Base-by-base conservation (phyloP, 495 filamentous ascomycete species). In the Platismatia glauca region DNA sequence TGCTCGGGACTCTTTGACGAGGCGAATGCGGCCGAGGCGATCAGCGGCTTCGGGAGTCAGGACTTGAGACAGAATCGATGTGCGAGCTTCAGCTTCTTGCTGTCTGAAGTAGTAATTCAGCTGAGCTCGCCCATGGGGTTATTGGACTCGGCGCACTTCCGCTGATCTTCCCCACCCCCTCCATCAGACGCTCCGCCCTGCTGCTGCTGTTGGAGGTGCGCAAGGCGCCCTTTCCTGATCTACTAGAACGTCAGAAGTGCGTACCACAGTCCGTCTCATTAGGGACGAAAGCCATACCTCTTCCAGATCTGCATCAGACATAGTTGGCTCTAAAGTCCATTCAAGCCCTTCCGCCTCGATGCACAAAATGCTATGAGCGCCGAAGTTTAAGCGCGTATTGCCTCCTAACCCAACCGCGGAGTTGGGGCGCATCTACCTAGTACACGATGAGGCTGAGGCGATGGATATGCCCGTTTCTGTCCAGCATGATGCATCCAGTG, bases 1-100 rank as follows among this genome's bases (percentile, higher is more conserved):
- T 39, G 94, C 94, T 68, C 95, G 89, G 59, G 86, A 86, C 72
- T 91, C 92, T 75, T 97, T 97, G 61, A 97, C 94, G 61, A 98
- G 84, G 18, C 92, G 89, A 75, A 98, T 97, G 63, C 95, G 89
- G 55, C 90, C 90, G 13, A 98, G 81, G 20, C 94, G 88, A 76
- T 98, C 94, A 59, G 90, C 88, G 27, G 94, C 95, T 70, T 90
- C 91, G 70, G 95, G 93, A 64, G 89, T 84, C 59, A 97, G 89
- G 80, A 98, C 96, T 71, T 97, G 94, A 67, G 80, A 82, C 59
- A 98, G 84, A 67, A 96, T 88, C 35, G 86, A 78, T 71, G 86
- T 76, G 62, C 93, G 89, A 34, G 82, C 83, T 70, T 89, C 86
- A 68, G 81, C 79, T 84, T 89, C 86, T 75, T 84, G 85, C 75